These are phyloP conservation scores for Solanum stenotomum DNA, from an alignment of 257 asterid genomes.

Conservation along the genomic window DNA sequence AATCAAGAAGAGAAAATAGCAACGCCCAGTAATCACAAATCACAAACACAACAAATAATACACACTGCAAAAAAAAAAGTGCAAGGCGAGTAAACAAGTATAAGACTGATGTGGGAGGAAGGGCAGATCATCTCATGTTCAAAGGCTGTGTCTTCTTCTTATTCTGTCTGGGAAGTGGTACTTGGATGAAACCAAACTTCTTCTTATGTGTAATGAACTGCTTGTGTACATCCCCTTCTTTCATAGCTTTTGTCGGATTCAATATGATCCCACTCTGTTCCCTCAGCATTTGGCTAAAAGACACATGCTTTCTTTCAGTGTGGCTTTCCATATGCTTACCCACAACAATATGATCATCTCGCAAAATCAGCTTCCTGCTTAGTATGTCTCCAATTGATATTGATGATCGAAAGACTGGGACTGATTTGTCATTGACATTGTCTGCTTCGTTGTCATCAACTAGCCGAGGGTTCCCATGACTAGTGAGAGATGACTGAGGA, in stretches of 20 bases:
- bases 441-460: conserved; percentile 13
- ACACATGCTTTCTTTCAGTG: conserved; percentile 37
- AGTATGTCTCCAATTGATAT: conserved; percentile 55
- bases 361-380: conserved; percentile 39
- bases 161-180: conserved; percentile 51
- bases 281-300: conserved; percentile 81
- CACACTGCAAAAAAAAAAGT: neutral
- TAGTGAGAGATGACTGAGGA: conserved; percentile 19
- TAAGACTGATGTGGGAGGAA: neutral
- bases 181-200: conserved; percentile 88
- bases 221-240: conserved; percentile 39
- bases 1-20: neutral
- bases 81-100: conserved; percentile 5
- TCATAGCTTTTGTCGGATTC: conserved; percentile 28
- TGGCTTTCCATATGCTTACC: conserved; percentile 40
- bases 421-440: conserved; percentile 8
- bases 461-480: conserved; percentile 15
- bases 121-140: conserved; percentile 14
- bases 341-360: conserved; percentile 31
- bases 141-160: conserved; percentile 51
- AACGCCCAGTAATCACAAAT: neutral
- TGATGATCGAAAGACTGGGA: conserved; percentile 33
- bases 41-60: neutral
- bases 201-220: conserved; percentile 55
- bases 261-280: conserved; percentile 60